Base-by-base conservation (phyloP, 2,329 filamentous ascomycete genomes). In the Aspergillus sp. region DNA sequence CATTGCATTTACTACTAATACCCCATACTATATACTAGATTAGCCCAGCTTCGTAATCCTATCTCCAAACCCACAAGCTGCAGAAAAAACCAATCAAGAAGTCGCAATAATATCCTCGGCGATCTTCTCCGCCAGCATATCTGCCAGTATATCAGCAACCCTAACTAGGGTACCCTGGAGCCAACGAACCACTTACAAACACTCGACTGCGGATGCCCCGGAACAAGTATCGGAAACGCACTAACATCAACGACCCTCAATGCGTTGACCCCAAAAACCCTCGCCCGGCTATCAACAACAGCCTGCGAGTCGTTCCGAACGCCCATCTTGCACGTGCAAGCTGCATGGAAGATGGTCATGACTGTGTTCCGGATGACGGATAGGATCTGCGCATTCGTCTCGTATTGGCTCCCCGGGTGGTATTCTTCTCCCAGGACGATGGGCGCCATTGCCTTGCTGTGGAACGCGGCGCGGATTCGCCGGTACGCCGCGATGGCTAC, bases 351-450 rank as follows among this genome's bases (percentile, higher is more conserved):
- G 3, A 52, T 44, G 4, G 53, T 48, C 35, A 48, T 53, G n/a
- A 57, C 33, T 10, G 39, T 54, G 7, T 50, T 38, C 13, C 43
- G 39, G 24, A 64, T 54, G 10, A 47, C 37, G 1, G 53, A 36
- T n/a, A 66, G 42, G 8, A 73, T 63, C 34, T 69, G 48, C 15
- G 43, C 57, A 36, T 72, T 66, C 0, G 59, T 61, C 19, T 57
- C 41, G 14, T 63, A 42, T 15, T 59, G 41, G 2, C 34, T 15
- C 3, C 67, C 60, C 1, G 67, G 60, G 37, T 55, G 52, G 24
- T 49, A 44, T 41, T 68, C 64, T 0, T 49, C 42, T 1, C 58
- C 60, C 6, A 55, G 37, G 5, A 51, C 42, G 12, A 64, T 48
- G 2, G 45, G 33, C 8, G 42, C 37, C 37, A 61, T 49, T 3